These are phyloP conservation scores for Plasmodium gonderi DNA, from an alignment of 169 alveolate species.

Conservation along the genomic window DNA sequence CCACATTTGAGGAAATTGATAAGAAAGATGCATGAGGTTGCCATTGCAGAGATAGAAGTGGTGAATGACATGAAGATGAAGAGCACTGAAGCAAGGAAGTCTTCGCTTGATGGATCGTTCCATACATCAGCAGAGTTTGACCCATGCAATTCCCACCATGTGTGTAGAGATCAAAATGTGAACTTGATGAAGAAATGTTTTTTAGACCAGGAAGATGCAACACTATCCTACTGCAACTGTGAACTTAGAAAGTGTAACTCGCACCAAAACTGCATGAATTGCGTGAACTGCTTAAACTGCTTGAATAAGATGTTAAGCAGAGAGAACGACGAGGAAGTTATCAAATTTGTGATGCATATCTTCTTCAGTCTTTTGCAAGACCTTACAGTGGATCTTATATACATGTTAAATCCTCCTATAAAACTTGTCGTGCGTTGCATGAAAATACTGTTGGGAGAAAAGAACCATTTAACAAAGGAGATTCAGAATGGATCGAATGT, in stretches of 20 bases:
- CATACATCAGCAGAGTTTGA: too few relatives aligned
- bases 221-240: too few relatives aligned
- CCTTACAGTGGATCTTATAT: slow-evolving; percentile 35
- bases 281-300: too few relatives aligned
- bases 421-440: slow-evolving; percentile 8
- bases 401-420: slow-evolving; percentile 45
- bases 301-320: neutral
- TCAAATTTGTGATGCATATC: neutral
- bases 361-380: slow-evolving; percentile 30
- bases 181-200: too few relatives aligned
- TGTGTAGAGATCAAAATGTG: too few relatives aligned
- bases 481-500: too few relatives aligned
- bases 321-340: slow-evolving; percentile 24
- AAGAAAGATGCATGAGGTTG: neutral
- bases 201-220: too few relatives aligned
- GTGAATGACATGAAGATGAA: too few relatives aligned
- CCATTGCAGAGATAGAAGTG: neutral
- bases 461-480: neutral
- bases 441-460: slow-evolving; percentile 6
- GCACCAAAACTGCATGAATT: too few relatives aligned
- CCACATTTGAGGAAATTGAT: neutral
- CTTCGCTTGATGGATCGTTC: neutral
- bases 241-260: too few relatives aligned
- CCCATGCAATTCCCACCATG: too few relatives aligned
- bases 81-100: neutral